These are phyloP conservation scores for Taphrina communis DNA, from an alignment of 1,139 yeast genomes.

Conservation along the genomic window DNA sequence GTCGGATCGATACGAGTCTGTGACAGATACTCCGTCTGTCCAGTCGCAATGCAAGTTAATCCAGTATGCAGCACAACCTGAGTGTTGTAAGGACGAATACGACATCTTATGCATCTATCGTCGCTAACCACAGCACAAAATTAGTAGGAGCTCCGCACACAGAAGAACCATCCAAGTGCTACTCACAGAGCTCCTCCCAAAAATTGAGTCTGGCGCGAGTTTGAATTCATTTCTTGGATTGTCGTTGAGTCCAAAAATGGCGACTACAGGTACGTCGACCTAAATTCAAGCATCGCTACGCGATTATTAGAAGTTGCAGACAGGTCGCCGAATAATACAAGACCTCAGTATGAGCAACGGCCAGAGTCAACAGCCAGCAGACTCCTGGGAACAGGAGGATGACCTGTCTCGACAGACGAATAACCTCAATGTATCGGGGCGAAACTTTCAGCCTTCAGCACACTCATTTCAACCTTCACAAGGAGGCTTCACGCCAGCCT, in stretches of 20 bases:
- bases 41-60: no score
- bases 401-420: constrained; percentile 19
- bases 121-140: background rate
- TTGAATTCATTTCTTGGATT: background rate
- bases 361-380: constrained; percentile 27
- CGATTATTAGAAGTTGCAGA: no score
- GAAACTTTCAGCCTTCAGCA: constrained; percentile 36
- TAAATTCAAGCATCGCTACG: no score
- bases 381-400: constrained; percentile 36
- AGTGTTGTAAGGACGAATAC: no score
- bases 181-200: background rate
- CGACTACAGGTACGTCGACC: no score
- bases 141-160: background rate
- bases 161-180: background rate
- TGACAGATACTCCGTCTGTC: no score
- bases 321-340: no score
- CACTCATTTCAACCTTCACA: constrained; percentile 38
- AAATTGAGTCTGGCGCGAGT: constrained; percentile 7
- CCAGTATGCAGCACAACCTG: no score
- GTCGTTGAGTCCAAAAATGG: no score
- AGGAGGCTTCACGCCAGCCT: constrained; percentile 39
- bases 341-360: constrained; percentile 11
- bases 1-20: no score
- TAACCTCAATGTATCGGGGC: constrained; percentile 35
- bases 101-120: no score